phyloP scores from a whole-genome alignment of 2,329 filamentous ascomycete species.

The Colletotrichum sojae region DNA sequence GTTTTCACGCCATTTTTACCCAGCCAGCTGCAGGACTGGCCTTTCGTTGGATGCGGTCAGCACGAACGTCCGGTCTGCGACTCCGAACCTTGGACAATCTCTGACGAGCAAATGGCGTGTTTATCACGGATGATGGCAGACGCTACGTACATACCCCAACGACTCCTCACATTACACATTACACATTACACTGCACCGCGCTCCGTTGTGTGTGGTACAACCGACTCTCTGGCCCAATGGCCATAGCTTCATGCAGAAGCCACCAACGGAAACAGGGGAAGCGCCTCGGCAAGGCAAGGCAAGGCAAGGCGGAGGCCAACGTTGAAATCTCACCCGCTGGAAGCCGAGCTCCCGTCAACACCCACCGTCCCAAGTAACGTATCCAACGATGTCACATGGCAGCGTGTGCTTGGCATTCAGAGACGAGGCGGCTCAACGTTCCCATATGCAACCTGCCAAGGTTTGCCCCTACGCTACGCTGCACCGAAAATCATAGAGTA shows the following conservation, averaged over 20 bases:
- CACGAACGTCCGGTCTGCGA: not conserved
- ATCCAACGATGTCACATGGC: not conserved
- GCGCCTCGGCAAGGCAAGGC: slow-evolving; percentile 10
- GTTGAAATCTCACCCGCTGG: slow-evolving; percentile 15
- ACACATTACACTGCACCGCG: slow-evolving; percentile 11
- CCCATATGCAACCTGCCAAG: not conserved
- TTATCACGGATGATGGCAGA: not conserved
- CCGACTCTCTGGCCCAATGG: slow-evolving; percentile 17
- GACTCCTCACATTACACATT: slow-evolving; percentile 14
- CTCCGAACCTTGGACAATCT: not conserved
- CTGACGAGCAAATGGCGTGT: slow-evolving; percentile 17
- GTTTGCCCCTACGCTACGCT: slow-evolving; percentile 12
- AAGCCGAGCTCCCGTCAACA: slow-evolving; percentile 18
- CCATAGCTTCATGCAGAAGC: slow-evolving; percentile 38
- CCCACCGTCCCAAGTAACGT: not conserved
- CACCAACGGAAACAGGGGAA: slow-evolving; percentile 4
- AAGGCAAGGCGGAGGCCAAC: slow-evolving; percentile 3
- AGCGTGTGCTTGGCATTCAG: not conserved
- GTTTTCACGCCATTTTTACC: not conserved
- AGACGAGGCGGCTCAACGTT: slow-evolving; percentile 1
- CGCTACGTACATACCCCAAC: not conserved
- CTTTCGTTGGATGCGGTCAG: too few relatives aligned
- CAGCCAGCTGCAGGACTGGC: too few relatives aligned
- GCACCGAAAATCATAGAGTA: slow-evolving; percentile 31
- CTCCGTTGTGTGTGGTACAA: slow-evolving; percentile 1